phyloP scores from a whole-genome alignment of 2,329 filamentous ascomycete species.

The Xylariales sp. region DNA sequence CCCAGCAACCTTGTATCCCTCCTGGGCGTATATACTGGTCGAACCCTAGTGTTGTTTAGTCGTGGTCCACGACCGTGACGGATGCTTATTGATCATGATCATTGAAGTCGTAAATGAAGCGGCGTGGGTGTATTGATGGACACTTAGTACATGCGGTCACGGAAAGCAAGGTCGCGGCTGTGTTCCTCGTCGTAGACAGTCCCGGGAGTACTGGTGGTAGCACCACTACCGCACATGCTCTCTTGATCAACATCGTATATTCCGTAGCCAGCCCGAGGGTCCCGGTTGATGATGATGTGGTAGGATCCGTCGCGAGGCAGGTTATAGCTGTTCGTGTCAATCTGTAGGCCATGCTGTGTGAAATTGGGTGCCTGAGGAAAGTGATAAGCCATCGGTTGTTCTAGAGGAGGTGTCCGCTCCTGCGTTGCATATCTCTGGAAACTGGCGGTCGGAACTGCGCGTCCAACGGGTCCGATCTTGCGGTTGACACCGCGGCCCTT shows the following conservation, averaged over 20 bases:
- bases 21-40: too few species aligned
- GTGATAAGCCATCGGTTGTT: conserved; percentile 21
- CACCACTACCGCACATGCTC: conserved; percentile 28
- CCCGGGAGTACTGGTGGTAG: conserved; percentile 29
- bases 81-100: too few species aligned
- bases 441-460: background rate
- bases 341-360: conserved; percentile 24
- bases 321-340: background rate
- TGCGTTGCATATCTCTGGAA: conserved; percentile 14
- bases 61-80: too few species aligned
- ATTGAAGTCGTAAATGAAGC: too few species aligned
- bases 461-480: conserved; percentile 42
- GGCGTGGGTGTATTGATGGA: too few species aligned
- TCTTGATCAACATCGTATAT: conserved; percentile 43
- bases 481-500: conserved; percentile 89
- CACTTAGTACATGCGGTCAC: conserved; percentile 40
- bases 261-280: conserved; percentile 33
- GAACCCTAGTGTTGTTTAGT: too few species aligned
- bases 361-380: conserved; percentile 24
- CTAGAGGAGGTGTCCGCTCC: conserved; percentile 11
- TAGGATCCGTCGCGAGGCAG: conserved; percentile 9
- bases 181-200: conserved; percentile 42
- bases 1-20: too few species aligned
- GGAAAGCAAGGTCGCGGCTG: conserved; percentile 32
- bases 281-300: conserved; percentile 14